Evolutionary conservation across 331 rosid genomes (phyloP).

Genomic region (Rhamnella rubrinervis): DNA sequence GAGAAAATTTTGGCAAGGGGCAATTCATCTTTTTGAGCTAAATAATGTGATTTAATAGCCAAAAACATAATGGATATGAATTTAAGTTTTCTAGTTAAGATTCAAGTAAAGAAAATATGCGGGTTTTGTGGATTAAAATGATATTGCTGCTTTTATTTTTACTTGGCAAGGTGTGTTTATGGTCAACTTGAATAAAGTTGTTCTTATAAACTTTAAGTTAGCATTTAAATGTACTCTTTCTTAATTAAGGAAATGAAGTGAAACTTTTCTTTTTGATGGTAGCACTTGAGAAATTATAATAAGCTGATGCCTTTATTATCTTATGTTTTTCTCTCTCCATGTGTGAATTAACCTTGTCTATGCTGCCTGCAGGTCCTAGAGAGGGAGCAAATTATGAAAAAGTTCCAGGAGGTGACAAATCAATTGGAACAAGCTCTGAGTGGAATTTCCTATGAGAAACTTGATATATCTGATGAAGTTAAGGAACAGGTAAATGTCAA

Average conservation of each 20-base stretch:
- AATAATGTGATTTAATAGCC: neutral
- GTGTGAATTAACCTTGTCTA: slow-evolving; percentile 1
- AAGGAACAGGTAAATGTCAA: slow-evolving; percentile 75
- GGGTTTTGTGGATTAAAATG: neutral
- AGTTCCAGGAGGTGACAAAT: slow-evolving; percentile 64
- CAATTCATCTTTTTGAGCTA: neutral
- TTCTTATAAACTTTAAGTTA: no score
- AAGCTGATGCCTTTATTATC: slow-evolving; percentile 27
- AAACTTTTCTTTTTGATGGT: neutral
- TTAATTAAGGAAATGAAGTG: neutral
- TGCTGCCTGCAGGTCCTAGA: slow-evolving; percentile 65
- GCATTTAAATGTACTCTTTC: no score
- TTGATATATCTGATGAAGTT: slow-evolving; percentile 97
- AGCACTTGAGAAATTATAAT: slow-evolving; percentile 8
- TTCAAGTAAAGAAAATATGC: neutral
- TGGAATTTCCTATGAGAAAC: slow-evolving; percentile 61
- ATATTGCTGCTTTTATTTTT: no score
- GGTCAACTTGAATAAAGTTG: no score
- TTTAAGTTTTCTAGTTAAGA: neutral
- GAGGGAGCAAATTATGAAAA: slow-evolving; percentile 66
- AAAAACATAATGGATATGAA: neutral
- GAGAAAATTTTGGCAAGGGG: neutral
- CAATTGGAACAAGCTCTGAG: slow-evolving; percentile 72
- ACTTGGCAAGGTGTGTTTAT: no score
- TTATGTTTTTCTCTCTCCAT: neutral